Conservation (phyloP, 2,329 filamentous ascomycete genomes). For the Clathrospora elynae region DNA sequence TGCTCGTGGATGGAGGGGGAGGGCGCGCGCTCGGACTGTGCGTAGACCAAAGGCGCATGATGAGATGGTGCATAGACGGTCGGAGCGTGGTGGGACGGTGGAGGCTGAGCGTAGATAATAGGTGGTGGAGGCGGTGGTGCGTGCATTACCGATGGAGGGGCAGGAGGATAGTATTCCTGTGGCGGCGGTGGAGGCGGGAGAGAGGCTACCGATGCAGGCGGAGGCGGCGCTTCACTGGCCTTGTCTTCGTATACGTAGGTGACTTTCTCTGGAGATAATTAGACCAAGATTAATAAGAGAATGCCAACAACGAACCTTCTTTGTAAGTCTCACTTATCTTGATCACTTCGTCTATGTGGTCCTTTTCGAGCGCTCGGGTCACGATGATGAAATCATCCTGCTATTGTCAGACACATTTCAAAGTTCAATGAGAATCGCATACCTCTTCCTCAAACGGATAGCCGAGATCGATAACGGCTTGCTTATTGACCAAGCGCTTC, state of each 20-base stretch:
- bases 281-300: not conserved
- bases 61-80: conserved; percentile 23
- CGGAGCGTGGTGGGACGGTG: conserved; percentile 22
- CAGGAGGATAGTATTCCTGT: conserved; percentile 12
- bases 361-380: conserved; percentile 80
- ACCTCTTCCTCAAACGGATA: conserved; percentile 90
- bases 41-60: conserved; percentile 37
- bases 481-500: conserved; percentile 75
- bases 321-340: conserved; percentile 77
- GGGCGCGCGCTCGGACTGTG: conserved; percentile 39
- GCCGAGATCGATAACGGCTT: conserved; percentile 79
- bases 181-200: conserved; percentile 19
- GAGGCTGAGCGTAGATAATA: conserved; percentile 27
- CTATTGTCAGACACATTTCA: conserved; percentile 33
- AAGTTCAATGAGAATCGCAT: conserved; percentile 32
- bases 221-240: conserved; percentile 17
- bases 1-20: conserved; percentile 44
- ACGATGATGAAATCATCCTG: conserved; percentile 82
- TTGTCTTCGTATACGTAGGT: conserved; percentile 46
- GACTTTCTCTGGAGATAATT: conserved; percentile 36
- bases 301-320: conserved; percentile 46
- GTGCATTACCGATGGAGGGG: conserved; percentile 20
- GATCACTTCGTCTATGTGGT: conserved; percentile 90
- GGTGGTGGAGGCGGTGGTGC: conserved; percentile 33
- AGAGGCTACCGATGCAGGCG: conserved; percentile 24